Conservation (phyloP, 352 stramenopile species). For the Pythium biforme region DNA sequence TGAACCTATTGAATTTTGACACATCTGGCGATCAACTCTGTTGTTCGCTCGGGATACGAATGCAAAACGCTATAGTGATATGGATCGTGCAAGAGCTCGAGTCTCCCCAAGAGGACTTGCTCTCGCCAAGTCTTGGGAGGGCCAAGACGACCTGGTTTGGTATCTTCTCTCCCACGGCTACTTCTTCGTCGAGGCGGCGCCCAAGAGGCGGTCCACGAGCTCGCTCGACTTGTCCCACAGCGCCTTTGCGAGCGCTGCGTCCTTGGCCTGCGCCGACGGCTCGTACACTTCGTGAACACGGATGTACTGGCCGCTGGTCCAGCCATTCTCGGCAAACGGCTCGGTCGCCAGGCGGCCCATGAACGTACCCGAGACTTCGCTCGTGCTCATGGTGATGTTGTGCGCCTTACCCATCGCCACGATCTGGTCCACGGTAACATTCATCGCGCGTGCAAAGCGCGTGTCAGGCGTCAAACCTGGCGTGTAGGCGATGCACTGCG, state of each 20-base stretch:
- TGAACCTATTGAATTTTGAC: too few relatives aligned
- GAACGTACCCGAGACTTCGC: conserved; percentile 25
- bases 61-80: too few relatives aligned
- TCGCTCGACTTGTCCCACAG: conserved; percentile 35
- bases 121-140: too few relatives aligned
- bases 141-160: too few relatives aligned
- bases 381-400: conserved; percentile 19
- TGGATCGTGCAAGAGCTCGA: too few relatives aligned
- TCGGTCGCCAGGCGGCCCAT: conserved; percentile 29
- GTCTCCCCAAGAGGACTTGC: too few relatives aligned
- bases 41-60: too few relatives aligned
- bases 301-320: conserved; percentile 29
- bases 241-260: conserved; percentile 20
- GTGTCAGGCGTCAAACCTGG: conserved; percentile 30
- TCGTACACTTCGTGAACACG: conserved; percentile 26
- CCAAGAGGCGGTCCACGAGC: conserved; percentile 10
- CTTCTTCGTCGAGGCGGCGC: neutral
- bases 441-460: too few relatives aligned
- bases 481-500: conserved; percentile 29
- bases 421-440: too few relatives aligned
- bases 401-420: conserved; percentile 10
- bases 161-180: too few relatives aligned
- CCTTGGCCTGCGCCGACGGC: conserved; percentile 27
- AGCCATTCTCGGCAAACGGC: conserved; percentile 11
- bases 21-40: too few relatives aligned